Percentiles rank a stretch among this genome's conserved stretches.
Conservation (phyloP, 192 early-diverging fungal genomes). For the Backusella luteola region DNA sequence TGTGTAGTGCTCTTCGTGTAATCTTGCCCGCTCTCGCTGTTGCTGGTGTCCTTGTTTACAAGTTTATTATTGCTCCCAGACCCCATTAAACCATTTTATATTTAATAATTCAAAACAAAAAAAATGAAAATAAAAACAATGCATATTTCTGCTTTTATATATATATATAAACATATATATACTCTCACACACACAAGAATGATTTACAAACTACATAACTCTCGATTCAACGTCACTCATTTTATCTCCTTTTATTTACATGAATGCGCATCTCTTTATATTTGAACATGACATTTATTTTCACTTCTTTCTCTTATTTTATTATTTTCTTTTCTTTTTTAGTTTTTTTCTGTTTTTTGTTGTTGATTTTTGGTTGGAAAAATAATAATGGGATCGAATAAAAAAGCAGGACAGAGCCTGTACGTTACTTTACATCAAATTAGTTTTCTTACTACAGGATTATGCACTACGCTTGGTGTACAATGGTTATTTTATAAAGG, state of each 20-base stretch:
- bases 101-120: background rate
- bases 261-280: background rate
- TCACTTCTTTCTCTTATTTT: background rate
- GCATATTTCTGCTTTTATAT: background rate
- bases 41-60: slow-evolving; percentile 30
- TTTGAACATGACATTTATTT: background rate
- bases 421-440: slow-evolving; percentile 37
- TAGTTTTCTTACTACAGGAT: slow-evolving; percentile 48
- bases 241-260: slow-evolving; percentile 2
- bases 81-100: background rate
- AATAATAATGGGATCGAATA: slow-evolving; percentile 3
- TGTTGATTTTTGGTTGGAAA: slow-evolving; percentile 16
- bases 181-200: background rate
- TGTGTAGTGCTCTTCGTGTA: slow-evolving; percentile 28
- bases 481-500: slow-evolving; percentile 62
- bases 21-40: slow-evolving; percentile 34
- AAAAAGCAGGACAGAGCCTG: background rate
- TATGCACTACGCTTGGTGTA: slow-evolving; percentile 49
- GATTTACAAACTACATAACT: background rate
- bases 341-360: background rate
- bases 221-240: background rate
- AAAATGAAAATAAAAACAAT: slow-evolving; percentile 8
- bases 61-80: slow-evolving; percentile 23
- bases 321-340: background rate
- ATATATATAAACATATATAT: background rate